Conservation (phyloP, 106 monocot species). For the Hemerocallis citrina region DNA sequence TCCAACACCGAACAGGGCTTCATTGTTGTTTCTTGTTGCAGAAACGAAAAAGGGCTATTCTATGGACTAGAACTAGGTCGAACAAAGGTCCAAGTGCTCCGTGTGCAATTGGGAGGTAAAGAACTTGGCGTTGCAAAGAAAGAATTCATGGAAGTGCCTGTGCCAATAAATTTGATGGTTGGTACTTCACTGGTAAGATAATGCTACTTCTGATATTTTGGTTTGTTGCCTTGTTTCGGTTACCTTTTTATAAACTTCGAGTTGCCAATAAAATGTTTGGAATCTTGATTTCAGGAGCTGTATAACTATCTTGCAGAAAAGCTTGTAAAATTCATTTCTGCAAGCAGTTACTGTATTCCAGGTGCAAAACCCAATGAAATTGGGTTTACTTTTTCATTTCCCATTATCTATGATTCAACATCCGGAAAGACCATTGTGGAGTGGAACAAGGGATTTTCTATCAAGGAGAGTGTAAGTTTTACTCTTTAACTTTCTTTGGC, state of each 20-base stretch:
- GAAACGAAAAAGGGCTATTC: slow-evolving; percentile 20
- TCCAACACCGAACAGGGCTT: too few species aligned
- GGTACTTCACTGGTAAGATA: slow-evolving; percentile 19
- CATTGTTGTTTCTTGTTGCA: neutral
- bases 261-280: neutral
- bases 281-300: slow-evolving; percentile 16
- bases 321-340: slow-evolving; percentile 12
- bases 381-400: slow-evolving; percentile 21
- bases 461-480: slow-evolving; percentile 22
- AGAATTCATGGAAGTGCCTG: slow-evolving; percentile 13
- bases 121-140: slow-evolving; percentile 9
- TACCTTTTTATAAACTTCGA: too few species aligned
- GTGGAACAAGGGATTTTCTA: slow-evolving; percentile 24
- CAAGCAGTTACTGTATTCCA: neutral
- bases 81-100: slow-evolving; percentile 14
- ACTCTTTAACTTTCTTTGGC: too few species aligned
- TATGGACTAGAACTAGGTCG: slow-evolving; percentile 24
- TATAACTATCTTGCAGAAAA: slow-evolving; percentile 20
- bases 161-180: slow-evolving; percentile 28
- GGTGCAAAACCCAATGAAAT: slow-evolving; percentile 8
- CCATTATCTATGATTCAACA: slow-evolving; percentile 13
- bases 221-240: neutral
- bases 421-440: slow-evolving; percentile 5
- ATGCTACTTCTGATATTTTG: neutral
- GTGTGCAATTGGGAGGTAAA: slow-evolving; percentile 17